Conservation (phyloP, 208 protist species). For the Wallacemonas sp. region DNA sequence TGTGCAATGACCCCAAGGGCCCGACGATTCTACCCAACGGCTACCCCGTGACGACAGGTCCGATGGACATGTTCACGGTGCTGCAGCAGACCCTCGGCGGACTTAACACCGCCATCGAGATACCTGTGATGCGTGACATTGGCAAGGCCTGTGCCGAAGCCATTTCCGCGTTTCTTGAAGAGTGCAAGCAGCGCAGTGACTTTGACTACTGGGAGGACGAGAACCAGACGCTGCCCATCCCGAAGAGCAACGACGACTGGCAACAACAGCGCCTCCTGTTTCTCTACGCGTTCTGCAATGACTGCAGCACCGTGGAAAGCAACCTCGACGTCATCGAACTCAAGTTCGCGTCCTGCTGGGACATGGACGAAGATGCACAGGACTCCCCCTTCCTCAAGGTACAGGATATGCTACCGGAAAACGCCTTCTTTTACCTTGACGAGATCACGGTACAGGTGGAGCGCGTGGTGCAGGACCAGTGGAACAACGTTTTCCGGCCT, state of each 20-base stretch:
- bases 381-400: conserved; percentile 63
- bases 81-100: conserved; percentile 81
- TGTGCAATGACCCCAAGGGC: conserved; percentile 45
- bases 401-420: conserved; percentile 64
- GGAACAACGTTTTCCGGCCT: conserved; percentile 62
- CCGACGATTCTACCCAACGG: conserved; percentile 58
- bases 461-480: conserved; percentile 70
- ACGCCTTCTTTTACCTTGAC: conserved; percentile 76
- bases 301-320: conserved; percentile 79
- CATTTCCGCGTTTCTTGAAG: conserved; percentile 72
- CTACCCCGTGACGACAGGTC: conserved; percentile 73
- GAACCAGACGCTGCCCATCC: conserved; percentile 25
- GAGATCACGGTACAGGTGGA: conserved; percentile 85
- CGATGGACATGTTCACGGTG: conserved; percentile 85
- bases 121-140: conserved; percentile 74
- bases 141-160: conserved; percentile 72
- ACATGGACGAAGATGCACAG: conserved; percentile 22
- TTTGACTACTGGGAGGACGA: conserved; percentile 86
- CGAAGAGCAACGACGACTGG: conserved; percentile 56
- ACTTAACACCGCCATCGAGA: conserved; percentile 64
- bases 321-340: conserved; percentile 88
- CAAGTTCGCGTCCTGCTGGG: conserved; percentile 83
- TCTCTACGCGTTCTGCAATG: conserved; percentile 88
- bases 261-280: conserved; percentile 65
- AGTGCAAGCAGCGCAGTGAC: conserved; percentile 75